phyloP scores from a whole-genome alignment of 805 yeast genomes.

The Sugiyamaella lignohabitans region DNA sequence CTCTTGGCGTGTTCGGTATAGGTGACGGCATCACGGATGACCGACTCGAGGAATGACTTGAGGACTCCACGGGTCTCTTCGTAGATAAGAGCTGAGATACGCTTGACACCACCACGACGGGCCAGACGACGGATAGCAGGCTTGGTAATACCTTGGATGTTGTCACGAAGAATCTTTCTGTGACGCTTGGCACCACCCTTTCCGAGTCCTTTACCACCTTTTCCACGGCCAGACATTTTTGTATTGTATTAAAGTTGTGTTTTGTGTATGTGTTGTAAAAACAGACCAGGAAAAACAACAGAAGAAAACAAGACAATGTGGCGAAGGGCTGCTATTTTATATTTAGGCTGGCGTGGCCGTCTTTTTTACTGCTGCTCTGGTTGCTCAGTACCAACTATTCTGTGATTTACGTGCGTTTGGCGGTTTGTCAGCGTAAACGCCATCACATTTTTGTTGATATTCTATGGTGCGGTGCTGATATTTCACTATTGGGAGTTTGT shows the following conservation, averaged over 20 bases:
- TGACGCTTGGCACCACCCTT: slow-evolving; percentile 99
- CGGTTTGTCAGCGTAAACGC: background rate
- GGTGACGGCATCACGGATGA: slow-evolving; percentile 98
- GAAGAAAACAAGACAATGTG: background rate
- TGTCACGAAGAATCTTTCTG: slow-evolving; percentile 98
- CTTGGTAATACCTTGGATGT: slow-evolving; percentile 99
- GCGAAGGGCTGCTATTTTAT: background rate
- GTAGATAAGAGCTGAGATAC: slow-evolving; percentile 97
- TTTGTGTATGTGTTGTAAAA: background rate
- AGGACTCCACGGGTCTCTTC: slow-evolving; percentile 98
- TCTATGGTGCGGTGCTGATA: background rate
- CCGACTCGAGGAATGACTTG: slow-evolving; percentile 92
- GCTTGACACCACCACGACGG: slow-evolving; percentile 99
- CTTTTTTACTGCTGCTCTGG: background rate
- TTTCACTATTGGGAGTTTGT: background rate
- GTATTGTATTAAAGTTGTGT: slow-evolving; percentile 2
- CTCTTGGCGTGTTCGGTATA: slow-evolving; percentile 99
- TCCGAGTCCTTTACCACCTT: slow-evolving; percentile 99
- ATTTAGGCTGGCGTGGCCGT: background rate
- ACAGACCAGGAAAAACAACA: slow-evolving; percentile 1
- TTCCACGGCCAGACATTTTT: slow-evolving; percentile 60
- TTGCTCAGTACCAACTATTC: background rate
- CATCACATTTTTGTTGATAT: slow-evolving; percentile 4
- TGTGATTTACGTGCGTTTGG: slow-evolving; percentile 1
- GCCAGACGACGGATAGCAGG: slow-evolving; percentile 99